Base-by-base conservation (phyloP, 805 yeast species). In the Blastobotrys americana region DNA sequence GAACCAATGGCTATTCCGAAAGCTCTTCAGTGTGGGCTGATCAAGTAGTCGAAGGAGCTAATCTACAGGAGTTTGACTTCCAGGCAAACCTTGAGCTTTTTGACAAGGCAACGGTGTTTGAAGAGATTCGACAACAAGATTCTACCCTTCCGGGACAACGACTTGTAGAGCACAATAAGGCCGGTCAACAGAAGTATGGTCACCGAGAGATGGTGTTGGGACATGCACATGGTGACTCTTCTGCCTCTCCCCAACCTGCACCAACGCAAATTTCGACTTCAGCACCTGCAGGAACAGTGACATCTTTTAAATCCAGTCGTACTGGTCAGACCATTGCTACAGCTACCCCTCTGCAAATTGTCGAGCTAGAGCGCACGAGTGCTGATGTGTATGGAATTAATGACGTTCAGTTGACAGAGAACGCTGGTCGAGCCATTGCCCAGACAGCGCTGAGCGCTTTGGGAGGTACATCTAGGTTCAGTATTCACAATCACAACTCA, bases 11-110 rank as follows among this genome's bases (percentile, higher is more conserved):
- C 37, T 19, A 20, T 33, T 33, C 33, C 20, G 23, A 5, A 25
- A 8, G 10, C 8, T 13, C 31, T 8, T 25, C 31, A 8, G 54
- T 46, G 34, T 53, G 58, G 55, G 58, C 56, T 25, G 31, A 25
- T 13, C 31, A 25, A 25, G 31, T 25, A 25, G 31, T 25, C 10
- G 31, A 8, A 25, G 31, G 31, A 25, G 13, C 31, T 25, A 25
- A 25, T 8, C 13, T 25, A 13, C 31, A 25, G 70, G 96, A 87
- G 51, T 89, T 89, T 64, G 96, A 89, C 61, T 89, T 89, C 63
- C 85, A 78, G 44, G 80, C 85, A 10, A 85, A 84, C 58, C 70
- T 89, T 50, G 81, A 81, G 19, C 78, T 80, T 69, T 89, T 89
- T 57, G 93, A 89, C 61, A 89, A 89, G 61, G 68, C 72, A 47